Conservation (phyloP, 1,139 yeast genomes). For the Candida labiduridarum region DNA sequence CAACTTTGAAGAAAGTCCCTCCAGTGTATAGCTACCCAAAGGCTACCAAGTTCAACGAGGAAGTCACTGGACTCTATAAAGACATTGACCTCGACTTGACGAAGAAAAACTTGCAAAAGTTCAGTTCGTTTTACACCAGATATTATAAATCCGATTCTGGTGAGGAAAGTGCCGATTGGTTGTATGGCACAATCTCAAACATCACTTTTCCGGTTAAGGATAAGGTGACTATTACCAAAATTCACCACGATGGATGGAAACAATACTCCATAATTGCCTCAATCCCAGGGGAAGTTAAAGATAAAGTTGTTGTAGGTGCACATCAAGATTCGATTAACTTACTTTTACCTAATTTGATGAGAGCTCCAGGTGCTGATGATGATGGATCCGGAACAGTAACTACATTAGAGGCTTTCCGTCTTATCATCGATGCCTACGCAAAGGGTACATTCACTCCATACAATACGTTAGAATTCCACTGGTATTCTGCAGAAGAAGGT, state of each 20-base stretch:
- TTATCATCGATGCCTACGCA: conserved; percentile 45
- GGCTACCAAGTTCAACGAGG: conserved; percentile 34
- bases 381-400: conserved; percentile 91
- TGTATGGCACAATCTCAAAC: conserved; percentile 50
- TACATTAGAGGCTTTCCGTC: conserved; percentile 70
- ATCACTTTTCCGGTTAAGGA: conserved; percentile 43
- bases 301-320: conserved; percentile 75
- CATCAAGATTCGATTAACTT: conserved; percentile 88
- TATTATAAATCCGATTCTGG: conserved; percentile 79
- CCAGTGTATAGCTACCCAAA: conserved; percentile 61
- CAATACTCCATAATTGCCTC: conserved; percentile 45
- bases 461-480: conserved; percentile 87
- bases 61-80: conserved; percentile 43
- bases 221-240: conserved; percentile 28
- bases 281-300: conserved; percentile 40
- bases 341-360: conserved; percentile 64
- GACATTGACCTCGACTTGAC: conserved; percentile 49
- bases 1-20: conserved; percentile 24
- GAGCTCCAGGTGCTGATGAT: conserved; percentile 96
- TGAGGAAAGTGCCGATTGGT: conserved; percentile 71
- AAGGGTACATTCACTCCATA: conserved; percentile 52
- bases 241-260: conserved; percentile 45
- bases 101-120: conserved; percentile 56
- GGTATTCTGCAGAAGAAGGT: conserved; percentile 94
- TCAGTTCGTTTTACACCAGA: conserved; percentile 77